A percentile compares a stretch with the other conserved stretches of the same genome.
Conservation (phyloP, 225 moss, liverwort and hornwort species). For the Takakia lepidozioides region DNA sequence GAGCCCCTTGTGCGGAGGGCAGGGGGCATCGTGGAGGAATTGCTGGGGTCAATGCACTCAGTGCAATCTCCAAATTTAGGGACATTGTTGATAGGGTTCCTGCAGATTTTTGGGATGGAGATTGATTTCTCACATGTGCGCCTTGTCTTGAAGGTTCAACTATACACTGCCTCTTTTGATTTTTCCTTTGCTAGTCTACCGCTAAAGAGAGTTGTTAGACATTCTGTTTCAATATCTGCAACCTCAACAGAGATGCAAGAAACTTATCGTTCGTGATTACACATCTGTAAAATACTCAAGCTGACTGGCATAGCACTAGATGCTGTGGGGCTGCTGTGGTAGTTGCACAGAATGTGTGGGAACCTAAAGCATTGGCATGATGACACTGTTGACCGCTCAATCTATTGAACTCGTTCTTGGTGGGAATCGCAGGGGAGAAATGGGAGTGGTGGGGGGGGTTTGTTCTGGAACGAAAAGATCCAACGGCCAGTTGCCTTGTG, state of each 20-base stretch:
- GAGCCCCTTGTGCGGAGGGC: conserved; percentile 51
- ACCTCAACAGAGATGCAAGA: too few relatives aligned
- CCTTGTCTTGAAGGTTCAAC: conserved; percentile 76
- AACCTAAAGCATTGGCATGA: too few relatives aligned
- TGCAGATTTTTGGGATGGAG: conserved; percentile 75
- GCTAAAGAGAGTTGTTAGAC: too few relatives aligned
- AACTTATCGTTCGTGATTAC: too few relatives aligned
- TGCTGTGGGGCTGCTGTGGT: too few relatives aligned
- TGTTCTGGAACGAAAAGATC: conserved; percentile 67
- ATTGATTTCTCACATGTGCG: conserved; percentile 89
- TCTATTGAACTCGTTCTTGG: too few relatives aligned
- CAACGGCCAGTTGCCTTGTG: conserved; percentile 70
- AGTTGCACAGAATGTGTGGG: too few relatives aligned
- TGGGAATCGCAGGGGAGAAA: conserved; percentile 27
- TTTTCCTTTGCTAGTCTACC: too few relatives aligned
- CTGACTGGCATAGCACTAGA: too few relatives aligned
- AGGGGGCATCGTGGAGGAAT: conserved; percentile 80
- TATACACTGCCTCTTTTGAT: too few relatives aligned
- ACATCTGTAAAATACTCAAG: too few relatives aligned
- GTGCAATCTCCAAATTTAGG: conserved; percentile 81
- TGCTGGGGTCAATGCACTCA: conserved; percentile 79
- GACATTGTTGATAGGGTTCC: conserved; percentile 70
- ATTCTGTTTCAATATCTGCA: too few relatives aligned
- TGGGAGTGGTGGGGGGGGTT: conserved; percentile 73
- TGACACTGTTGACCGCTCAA: background rate